A percentile compares a stretch with the other conserved stretches of the same genome.
Conservation (phyloP, 352 stramenopile genomes). For the Phytophthora niederhauseri region DNA sequence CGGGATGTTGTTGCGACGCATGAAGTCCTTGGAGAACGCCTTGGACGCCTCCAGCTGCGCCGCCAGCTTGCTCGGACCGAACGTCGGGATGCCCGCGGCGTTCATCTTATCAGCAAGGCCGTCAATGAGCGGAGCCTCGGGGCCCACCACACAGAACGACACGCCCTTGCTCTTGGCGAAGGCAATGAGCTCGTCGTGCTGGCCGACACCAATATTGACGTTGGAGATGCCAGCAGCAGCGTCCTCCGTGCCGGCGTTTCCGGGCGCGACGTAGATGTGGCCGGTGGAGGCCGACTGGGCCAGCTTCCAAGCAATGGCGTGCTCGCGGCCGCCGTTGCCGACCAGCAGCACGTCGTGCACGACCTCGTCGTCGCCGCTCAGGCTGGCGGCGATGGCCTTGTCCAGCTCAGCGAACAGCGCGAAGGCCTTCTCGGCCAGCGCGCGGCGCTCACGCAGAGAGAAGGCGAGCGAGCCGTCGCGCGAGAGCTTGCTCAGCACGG, state of each 20-base stretch:
- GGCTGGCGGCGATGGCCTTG: constrained; percentile 55
- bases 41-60: constrained; percentile 98
- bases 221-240: constrained; percentile 70
- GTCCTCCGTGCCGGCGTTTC: constrained; percentile 89
- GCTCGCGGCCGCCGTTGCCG: constrained; percentile 93
- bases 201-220: constrained; percentile 62
- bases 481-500: constrained; percentile 62
- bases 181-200: constrained; percentile 73
- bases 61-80: constrained; percentile 96
- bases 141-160: constrained; percentile 97
- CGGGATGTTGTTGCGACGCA: constrained; percentile 97
- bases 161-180: constrained; percentile 91
- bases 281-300: constrained; percentile 76
- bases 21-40: constrained; percentile 99
- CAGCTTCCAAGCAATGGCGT: constrained; percentile 96
- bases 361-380: constrained; percentile 59
- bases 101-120: constrained; percentile 96
- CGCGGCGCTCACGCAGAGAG: constrained; percentile 72
- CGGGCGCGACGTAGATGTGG: constrained; percentile 90
- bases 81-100: constrained; percentile 92
- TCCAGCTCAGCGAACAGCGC: constrained; percentile 78
- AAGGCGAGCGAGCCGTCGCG: constrained; percentile 66
- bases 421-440: constrained; percentile 83
- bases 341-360: constrained; percentile 93
- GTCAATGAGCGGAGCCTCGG: constrained; percentile 96